Percentiles rank a stretch among this genome's conserved stretches.
Conservation (phyloP, 352 stramenopile genomes). For the Globisporangium lucens region DNA sequence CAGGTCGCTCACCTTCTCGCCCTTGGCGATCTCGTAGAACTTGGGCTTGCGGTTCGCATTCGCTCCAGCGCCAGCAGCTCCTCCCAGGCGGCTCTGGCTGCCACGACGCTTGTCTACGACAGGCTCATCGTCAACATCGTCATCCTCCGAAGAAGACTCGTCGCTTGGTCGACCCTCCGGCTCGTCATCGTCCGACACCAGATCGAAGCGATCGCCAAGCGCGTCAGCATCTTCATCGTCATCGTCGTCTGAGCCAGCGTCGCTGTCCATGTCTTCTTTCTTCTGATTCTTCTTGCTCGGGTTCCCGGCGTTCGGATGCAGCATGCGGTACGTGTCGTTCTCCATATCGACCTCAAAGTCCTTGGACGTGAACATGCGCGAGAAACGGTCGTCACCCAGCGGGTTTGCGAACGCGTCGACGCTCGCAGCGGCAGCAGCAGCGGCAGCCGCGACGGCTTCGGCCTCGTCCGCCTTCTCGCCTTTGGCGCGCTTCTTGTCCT, state of each 20-base stretch:
- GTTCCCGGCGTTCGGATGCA: conserved; percentile 91
- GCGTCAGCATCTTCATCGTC: conserved; percentile 48
- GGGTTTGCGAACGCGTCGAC: conserved; percentile 61
- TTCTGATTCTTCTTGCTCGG: conserved; percentile 62
- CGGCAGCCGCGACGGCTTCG: conserved; percentile 23
- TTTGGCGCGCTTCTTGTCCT: conserved; percentile 68
- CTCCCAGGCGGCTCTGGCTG: conserved; percentile 12
- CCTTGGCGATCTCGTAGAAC: conserved; percentile 85
- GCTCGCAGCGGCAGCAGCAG: conserved; percentile 14
- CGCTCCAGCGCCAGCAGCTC: neutral
- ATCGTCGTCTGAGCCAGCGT: conserved; percentile 68
- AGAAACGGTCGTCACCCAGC: conserved; percentile 96
- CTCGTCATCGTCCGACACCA: conserved; percentile 66
- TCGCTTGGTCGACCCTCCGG: conserved; percentile 56
- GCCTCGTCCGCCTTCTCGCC: conserved; percentile 27
- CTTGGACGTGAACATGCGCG: conserved; percentile 94
- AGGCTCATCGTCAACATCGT: conserved; percentile 21
- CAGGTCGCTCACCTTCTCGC: conserved; percentile 77
- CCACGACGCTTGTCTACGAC: conserved; percentile 10
- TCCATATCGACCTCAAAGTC: conserved; percentile 98
- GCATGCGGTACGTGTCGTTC: conserved; percentile 94
- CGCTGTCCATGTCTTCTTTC: conserved; percentile 93
- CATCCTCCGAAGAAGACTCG: conserved; percentile 62
- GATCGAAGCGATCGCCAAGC: conserved; percentile 59
- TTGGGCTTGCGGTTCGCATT: conserved; percentile 51